phyloP scores from a whole-genome alignment of 768 basidiomycete species.

The Russula sp. region DNA sequence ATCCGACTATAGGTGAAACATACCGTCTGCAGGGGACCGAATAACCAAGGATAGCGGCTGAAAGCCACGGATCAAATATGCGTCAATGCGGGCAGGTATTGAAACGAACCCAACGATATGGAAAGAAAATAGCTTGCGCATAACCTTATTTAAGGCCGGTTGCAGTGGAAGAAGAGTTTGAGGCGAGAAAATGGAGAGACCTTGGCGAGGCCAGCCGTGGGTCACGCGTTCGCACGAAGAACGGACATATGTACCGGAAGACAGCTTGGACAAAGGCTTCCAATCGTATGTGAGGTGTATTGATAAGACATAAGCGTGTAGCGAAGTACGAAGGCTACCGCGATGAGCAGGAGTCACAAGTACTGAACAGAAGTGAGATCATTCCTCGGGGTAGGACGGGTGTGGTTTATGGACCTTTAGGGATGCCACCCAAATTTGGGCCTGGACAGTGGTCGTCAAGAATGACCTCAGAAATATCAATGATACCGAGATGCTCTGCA shows the following conservation, averaged over 20 bases:
- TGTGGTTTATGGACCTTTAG: constrained; percentile 8
- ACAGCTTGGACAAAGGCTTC: constrained; percentile 20
- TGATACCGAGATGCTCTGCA: constrained; percentile 13
- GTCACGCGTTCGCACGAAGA: constrained; percentile 44
- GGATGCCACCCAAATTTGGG: background rate
- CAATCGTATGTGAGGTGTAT: constrained; percentile 39
- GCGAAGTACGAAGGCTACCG: constrained; percentile 19
- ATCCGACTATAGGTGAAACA: constrained; percentile 15
- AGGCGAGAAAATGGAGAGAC: constrained; percentile 5
- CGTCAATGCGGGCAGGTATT: background rate
- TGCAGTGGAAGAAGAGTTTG: constrained; percentile 15
- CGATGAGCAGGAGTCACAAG: constrained; percentile 28
- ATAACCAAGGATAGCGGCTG: constrained; percentile 73
- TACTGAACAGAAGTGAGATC: constrained; percentile 38
- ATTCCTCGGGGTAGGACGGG: background rate
- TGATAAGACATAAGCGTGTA: constrained; percentile 29
- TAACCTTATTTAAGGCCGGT: constrained; percentile 13
- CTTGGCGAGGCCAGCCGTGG: constrained; percentile 8
- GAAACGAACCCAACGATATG: constrained; percentile 18
- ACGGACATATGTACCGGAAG: constrained; percentile 26
- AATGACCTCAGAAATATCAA: constrained; percentile 12
- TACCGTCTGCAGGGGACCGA: constrained; percentile 63
- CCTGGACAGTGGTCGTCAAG: background rate
- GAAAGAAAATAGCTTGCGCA: constrained; percentile 6
- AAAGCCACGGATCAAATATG: constrained; percentile 3